Conservation (phyloP, 768 basidiomycete genomes). For the Tylopilus rubrobrunneus region DNA sequence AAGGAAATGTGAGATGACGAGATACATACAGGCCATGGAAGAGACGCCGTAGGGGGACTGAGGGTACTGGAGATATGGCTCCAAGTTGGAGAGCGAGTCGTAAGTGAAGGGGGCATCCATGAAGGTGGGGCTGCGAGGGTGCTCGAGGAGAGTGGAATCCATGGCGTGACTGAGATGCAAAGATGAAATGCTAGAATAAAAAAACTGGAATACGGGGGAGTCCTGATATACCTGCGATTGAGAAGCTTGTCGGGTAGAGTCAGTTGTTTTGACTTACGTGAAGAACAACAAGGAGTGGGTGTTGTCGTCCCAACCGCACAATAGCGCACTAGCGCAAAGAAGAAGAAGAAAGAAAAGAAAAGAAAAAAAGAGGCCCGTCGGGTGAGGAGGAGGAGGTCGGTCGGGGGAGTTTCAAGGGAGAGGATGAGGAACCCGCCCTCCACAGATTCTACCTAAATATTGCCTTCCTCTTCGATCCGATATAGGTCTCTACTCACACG, state of each 20-base stretch:
- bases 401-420: constrained; percentile 19
- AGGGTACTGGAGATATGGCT: constrained; percentile 67
- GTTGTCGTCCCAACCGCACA: constrained; percentile 33
- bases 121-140: constrained; percentile 48
- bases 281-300: constrained; percentile 30
- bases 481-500: constrained; percentile 9
- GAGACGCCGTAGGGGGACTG: constrained; percentile 59
- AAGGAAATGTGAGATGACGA: not conserved
- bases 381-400: constrained; percentile 33
- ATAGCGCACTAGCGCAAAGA: constrained; percentile 29
- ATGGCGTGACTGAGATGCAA: constrained; percentile 37
- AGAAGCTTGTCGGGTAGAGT: not conserved
- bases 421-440: constrained; percentile 27
- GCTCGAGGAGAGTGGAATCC: constrained; percentile 51
- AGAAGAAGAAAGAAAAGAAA: constrained; percentile 22
- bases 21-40: constrained; percentile 53
- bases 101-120: constrained; percentile 46
- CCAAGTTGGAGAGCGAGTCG: constrained; percentile 42
- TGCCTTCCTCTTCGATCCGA: constrained; percentile 7
- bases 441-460: constrained; percentile 32
- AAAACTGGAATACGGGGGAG: constrained; percentile 31
- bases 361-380: constrained; percentile 35
- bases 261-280: constrained; percentile 25
- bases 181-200: constrained; percentile 32
- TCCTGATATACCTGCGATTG: constrained; percentile 16